phyloP scores from a whole-genome alignment of 169 alveolate genomes.

The Plasmodium relictum region DNA sequence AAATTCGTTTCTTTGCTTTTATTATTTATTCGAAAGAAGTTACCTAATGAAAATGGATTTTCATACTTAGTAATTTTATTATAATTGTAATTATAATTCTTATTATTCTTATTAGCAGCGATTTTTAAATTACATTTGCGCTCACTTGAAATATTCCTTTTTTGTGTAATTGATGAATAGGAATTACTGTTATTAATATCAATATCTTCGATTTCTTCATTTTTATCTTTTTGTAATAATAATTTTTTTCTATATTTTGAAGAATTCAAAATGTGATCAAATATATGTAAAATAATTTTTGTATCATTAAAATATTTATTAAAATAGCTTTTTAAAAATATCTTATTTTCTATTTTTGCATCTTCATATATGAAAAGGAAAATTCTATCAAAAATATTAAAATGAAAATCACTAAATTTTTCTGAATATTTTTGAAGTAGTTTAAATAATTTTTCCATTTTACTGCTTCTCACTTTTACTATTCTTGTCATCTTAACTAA shows the following conservation, averaged over 20 bases:
- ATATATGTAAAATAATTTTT: conserved; percentile 18
- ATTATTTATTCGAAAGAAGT: not conserved
- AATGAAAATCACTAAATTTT: conserved; percentile 12
- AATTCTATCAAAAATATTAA: conserved; percentile 15
- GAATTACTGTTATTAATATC: not conserved
- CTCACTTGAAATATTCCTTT: not conserved
- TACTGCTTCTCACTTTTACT: conserved; percentile 10
- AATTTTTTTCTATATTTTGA: not conserved
- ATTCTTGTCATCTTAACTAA: conserved; percentile 58
- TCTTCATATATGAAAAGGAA: conserved; percentile 66
- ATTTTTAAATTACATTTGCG: no score
- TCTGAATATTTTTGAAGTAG: conserved; percentile 23
- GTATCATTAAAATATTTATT: conserved; percentile 40
- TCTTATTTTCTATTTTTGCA: conserved; percentile 29
- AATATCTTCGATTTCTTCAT: not conserved
- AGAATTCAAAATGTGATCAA: conserved; percentile 12
- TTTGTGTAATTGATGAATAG: no score
- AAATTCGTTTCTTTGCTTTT: not conserved
- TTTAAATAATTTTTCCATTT: conserved; percentile 19
- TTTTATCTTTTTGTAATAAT: not conserved
- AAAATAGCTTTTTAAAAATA: conserved; percentile 20
- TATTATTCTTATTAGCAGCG: not conserved
- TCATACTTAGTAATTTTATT: not conserved
- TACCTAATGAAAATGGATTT: not conserved
- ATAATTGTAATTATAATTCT: not conserved